Percentiles rank a stretch among this genome's conserved stretches.
Conservation (phyloP, 495 filamentous ascomycete genomes). For the Collariella sp. region DNA sequence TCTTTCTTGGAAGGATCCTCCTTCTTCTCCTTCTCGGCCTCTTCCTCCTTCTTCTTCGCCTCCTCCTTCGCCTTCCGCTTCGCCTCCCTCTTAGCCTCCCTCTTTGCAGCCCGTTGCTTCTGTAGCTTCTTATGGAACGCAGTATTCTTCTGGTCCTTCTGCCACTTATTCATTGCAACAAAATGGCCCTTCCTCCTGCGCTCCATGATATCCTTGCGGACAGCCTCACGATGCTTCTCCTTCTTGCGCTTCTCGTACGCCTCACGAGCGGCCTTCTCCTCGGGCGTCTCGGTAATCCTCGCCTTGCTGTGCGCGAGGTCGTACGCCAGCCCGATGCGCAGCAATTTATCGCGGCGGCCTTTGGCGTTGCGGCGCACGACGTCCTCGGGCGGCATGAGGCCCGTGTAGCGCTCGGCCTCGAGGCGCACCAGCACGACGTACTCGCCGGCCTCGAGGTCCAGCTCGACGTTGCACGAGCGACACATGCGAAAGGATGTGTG, state of each 20-base stretch:
- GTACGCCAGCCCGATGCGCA: conserved; percentile 71
- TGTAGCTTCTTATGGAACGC: no score
- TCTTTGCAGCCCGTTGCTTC: conserved; percentile 24
- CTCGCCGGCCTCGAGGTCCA: conserved; percentile 71
- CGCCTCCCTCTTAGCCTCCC: conserved; percentile 11
- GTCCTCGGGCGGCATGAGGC: conserved; percentile 52
- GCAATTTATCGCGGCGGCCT: conserved; percentile 65
- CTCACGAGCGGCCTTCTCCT: conserved; percentile 48
- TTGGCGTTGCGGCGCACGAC: conserved; percentile 56
- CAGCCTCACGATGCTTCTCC: conserved; percentile 43
- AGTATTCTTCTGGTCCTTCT: no score
- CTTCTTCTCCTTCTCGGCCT: background rate
- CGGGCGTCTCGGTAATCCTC: conserved; percentile 54
- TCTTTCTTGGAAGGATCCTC: background rate
- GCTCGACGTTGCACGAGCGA: conserved; percentile 73
- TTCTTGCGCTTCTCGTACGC: conserved; percentile 32
- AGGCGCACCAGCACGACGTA: conserved; percentile 76
- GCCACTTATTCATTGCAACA: background rate
- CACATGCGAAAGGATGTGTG: conserved; percentile 60
- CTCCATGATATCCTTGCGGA: conserved; percentile 23
- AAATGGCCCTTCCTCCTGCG: conserved; percentile 20
- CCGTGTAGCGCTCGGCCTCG: conserved; percentile 52
- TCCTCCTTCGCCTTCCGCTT: conserved; percentile 23
- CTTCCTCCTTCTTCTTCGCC: background rate
- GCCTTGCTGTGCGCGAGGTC: conserved; percentile 80